Percentiles rank a stretch among this genome's conserved stretches.
These are phyloP conservation scores for Sugiyamaella boreocaroliniensis DNA, from an alignment of 805 yeast genomes.

Conservation along the genomic window DNA sequence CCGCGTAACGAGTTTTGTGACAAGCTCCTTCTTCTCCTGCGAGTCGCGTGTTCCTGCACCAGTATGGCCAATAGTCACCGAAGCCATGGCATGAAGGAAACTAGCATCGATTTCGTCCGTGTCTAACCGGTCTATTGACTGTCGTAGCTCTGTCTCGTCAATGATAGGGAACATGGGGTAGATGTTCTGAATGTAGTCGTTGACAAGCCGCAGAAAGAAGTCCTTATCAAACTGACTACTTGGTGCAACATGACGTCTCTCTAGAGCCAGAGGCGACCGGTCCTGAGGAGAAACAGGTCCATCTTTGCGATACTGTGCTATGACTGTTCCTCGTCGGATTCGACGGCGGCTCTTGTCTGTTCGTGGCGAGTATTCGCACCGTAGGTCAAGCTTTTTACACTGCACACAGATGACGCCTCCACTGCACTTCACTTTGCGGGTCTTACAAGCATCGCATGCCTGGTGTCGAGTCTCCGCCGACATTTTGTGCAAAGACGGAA, in stretches of 20 bases:
- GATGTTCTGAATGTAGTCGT: constrained; percentile 6
- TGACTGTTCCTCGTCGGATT: neutral
- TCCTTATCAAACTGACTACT: neutral
- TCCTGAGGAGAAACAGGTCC: neutral
- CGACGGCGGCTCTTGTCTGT: neutral
- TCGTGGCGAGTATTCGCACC: constrained; percentile 6
- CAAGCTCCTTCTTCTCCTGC: neutral
- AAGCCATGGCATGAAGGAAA: constrained; percentile 9
- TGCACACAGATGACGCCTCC: constrained; percentile 9
- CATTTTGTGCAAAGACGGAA: neutral
- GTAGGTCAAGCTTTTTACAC: constrained; percentile 7
- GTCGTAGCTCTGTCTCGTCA: constrained; percentile 6
- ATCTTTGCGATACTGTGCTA: neutral
- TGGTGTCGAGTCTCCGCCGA: neutral
- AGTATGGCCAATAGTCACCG: constrained; percentile 9
- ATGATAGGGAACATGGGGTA: constrained; percentile 13
- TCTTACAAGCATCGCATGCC: constrained; percentile 15
- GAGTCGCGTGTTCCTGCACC: neutral
- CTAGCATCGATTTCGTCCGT: constrained; percentile 5
- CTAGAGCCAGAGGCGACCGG: neutral
- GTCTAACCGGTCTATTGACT: constrained; percentile 1
- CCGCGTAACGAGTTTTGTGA: constrained; percentile 4
- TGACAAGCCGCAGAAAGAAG: constrained; percentile 2
- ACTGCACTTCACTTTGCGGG: constrained; percentile 14
- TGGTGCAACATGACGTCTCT: neutral